Conservation (phyloP, 352 stramenopile species). For the Globisporangium heterothallicum region DNA sequence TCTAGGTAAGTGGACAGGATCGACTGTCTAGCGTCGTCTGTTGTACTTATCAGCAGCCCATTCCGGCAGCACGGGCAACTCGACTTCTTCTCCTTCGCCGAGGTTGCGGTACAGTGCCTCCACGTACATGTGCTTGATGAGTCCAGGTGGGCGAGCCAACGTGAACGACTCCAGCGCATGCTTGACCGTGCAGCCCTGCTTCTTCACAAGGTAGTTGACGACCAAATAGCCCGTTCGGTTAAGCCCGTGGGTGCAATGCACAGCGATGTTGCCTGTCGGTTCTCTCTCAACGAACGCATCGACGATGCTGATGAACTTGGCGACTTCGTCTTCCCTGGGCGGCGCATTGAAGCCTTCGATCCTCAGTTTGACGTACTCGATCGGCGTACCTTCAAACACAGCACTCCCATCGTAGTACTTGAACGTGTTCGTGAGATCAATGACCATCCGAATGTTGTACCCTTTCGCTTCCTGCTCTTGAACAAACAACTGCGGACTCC, state of each 20-base stretch:
- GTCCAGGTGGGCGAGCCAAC: slow-evolving; percentile 48
- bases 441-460: slow-evolving; percentile 55
- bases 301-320: slow-evolving; percentile 57
- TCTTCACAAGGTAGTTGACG: slow-evolving; percentile 65
- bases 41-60: slow-evolving; percentile 72
- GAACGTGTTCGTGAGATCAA: slow-evolving; percentile 81
- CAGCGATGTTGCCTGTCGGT: slow-evolving; percentile 39
- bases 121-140: slow-evolving; percentile 85
- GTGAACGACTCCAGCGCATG: slow-evolving; percentile 64
- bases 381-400: slow-evolving; percentile 35
- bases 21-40: slow-evolving; percentile 15
- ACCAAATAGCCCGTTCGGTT: slow-evolving; percentile 79
- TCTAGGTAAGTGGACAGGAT: background rate
- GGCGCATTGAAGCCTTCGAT: slow-evolving; percentile 71
- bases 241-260: slow-evolving; percentile 79
- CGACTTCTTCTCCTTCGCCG: slow-evolving; percentile 29
- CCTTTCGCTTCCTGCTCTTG: slow-evolving; percentile 28
- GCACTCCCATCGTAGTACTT: slow-evolving; percentile 73
- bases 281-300: slow-evolving; percentile 47
- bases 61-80: slow-evolving; percentile 45
- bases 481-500: slow-evolving; percentile 55
- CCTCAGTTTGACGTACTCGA: slow-evolving; percentile 73
- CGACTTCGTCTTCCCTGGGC: slow-evolving; percentile 40
- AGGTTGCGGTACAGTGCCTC: slow-evolving; percentile 59
- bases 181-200: slow-evolving; percentile 36